phyloP scores from a whole-genome alignment of 768 basidiomycete genomes.

The Rhodocollybia butyracea region DNA sequence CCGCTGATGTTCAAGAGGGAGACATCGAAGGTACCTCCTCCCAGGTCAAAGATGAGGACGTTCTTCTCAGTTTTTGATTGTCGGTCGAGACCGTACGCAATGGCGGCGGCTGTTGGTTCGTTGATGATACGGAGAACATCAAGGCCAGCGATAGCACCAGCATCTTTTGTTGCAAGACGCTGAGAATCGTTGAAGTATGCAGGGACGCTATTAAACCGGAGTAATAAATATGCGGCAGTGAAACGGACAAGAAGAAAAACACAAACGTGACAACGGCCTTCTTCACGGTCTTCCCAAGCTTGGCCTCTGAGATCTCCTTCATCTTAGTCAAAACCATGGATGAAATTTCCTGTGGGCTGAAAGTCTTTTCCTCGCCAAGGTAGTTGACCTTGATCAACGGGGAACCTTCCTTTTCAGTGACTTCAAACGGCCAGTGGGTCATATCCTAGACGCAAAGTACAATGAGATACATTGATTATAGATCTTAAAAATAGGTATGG shows the following conservation, averaged over 20 bases:
- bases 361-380: slow-evolving; percentile 91
- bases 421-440: slow-evolving; percentile 96
- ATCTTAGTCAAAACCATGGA: slow-evolving; percentile 99
- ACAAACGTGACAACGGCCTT: slow-evolving; percentile 98
- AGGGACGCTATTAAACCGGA: slow-evolving; percentile 60
- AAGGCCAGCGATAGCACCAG: slow-evolving; percentile 95
- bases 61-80: slow-evolving; percentile 95
- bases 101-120: slow-evolving; percentile 99
- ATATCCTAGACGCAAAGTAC: slow-evolving; percentile 63
- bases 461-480: not conserved
- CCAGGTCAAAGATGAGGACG: slow-evolving; percentile 98
- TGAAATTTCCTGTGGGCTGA: slow-evolving; percentile 99
- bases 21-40: slow-evolving; percentile 99
- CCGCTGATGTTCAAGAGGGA: slow-evolving; percentile 97
- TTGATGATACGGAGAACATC: slow-evolving; percentile 99
- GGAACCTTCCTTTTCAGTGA: slow-evolving; percentile 95
- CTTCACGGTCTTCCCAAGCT: slow-evolving; percentile 97
- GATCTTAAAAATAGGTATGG: slow-evolving; percentile 7
- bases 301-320: slow-evolving; percentile 99
- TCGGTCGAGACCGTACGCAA: slow-evolving; percentile 97
- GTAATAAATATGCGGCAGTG: slow-evolving; percentile 9
- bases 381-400: slow-evolving; percentile 97
- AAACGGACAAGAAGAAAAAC: slow-evolving; percentile 63
- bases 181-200: slow-evolving; percentile 99
- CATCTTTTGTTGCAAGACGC: slow-evolving; percentile 98